Percentiles rank a stretch among this genome's conserved stretches.
These are phyloP conservation scores for Escovopsis sp. DNA, from an alignment of 2,329 filamentous ascomycete genomes.

Conservation along the genomic window DNA sequence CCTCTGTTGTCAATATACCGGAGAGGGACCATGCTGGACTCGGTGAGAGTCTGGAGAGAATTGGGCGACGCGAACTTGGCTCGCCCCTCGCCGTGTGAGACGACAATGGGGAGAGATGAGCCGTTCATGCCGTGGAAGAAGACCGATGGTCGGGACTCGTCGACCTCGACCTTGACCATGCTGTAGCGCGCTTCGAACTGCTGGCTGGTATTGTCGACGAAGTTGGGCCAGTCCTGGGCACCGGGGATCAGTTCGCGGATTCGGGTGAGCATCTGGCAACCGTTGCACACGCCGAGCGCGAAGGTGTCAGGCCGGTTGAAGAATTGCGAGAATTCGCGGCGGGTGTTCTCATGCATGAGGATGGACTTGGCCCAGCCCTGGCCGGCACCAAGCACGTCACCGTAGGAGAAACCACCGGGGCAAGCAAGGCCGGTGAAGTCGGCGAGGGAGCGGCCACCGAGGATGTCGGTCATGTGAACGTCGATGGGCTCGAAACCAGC, in stretches of 20 bases:
- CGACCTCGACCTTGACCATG: slow-evolving; percentile 65
- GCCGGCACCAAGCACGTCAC: slow-evolving; percentile 74
- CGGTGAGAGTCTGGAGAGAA: slow-evolving; percentile 39
- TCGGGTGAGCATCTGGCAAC: slow-evolving; percentile 85
- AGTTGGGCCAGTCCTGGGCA: slow-evolving; percentile 69
- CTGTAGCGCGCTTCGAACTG: slow-evolving; percentile 82
- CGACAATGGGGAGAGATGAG: slow-evolving; percentile 68
- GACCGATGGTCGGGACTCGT: slow-evolving; percentile 46
- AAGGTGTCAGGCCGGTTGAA: slow-evolving; percentile 85
- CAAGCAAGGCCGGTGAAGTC: slow-evolving; percentile 81
- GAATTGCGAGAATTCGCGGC: slow-evolving; percentile 68
- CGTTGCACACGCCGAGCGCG: slow-evolving; percentile 88
- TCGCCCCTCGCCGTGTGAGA: slow-evolving; percentile 83
- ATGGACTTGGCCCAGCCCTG: slow-evolving; percentile 94
- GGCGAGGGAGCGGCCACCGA: slow-evolving; percentile 62
- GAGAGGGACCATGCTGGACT: slow-evolving; percentile 57
- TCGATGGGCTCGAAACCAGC: slow-evolving; percentile 88
- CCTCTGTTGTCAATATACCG: slow-evolving; percentile 74
- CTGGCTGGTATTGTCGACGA: slow-evolving; percentile 69
- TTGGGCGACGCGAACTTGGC: slow-evolving; percentile 51
- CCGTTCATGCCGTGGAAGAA: slow-evolving; percentile 85
- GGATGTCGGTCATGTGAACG: slow-evolving; percentile 92
- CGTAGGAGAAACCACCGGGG: slow-evolving; percentile 95
- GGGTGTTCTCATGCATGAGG: slow-evolving; percentile 62
- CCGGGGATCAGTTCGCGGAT: slow-evolving; percentile 71